phyloP scores from a whole-genome alignment of 225 moss, liverwort and hornwort genomes.

The Straminergon stramineum region DNA sequence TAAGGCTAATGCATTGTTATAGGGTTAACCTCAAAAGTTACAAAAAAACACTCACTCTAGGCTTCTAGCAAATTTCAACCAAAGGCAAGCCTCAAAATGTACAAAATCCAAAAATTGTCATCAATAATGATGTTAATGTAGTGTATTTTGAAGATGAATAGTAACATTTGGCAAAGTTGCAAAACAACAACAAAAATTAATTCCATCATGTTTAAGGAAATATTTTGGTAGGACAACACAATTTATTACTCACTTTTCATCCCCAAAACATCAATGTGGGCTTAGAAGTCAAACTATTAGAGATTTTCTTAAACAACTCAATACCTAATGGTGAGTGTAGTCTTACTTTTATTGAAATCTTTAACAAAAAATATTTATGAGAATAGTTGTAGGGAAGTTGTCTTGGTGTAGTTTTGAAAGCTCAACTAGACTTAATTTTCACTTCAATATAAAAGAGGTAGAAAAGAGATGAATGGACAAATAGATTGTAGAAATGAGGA shows the following conservation, averaged over 20 bases:
- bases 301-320: not conserved
- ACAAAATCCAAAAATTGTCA: not conserved
- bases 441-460: too few species aligned
- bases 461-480: too few species aligned
- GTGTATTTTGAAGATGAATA: not conserved
- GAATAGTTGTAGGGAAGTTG: too few species aligned
- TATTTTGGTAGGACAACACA: not conserved
- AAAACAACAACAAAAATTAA: not conserved
- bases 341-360: too few species aligned
- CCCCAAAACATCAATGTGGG: not conserved
- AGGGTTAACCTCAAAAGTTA: not conserved
- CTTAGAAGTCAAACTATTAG: not conserved
- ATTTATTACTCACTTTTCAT: not conserved
- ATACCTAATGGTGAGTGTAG: not conserved
- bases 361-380: too few species aligned
- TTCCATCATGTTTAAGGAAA: not conserved
- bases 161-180: not conserved
- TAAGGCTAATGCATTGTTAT: rapidly evolving
- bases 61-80: not conserved
- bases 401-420: too few species aligned
- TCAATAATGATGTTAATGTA: not conserved
- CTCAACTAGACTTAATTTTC: too few species aligned
- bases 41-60: not conserved
- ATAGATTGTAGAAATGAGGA: too few species aligned
- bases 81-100: not conserved